phyloP scores from a whole-genome alignment of 495 filamentous ascomycete species.

The Trichoderma asperelloides region DNA sequence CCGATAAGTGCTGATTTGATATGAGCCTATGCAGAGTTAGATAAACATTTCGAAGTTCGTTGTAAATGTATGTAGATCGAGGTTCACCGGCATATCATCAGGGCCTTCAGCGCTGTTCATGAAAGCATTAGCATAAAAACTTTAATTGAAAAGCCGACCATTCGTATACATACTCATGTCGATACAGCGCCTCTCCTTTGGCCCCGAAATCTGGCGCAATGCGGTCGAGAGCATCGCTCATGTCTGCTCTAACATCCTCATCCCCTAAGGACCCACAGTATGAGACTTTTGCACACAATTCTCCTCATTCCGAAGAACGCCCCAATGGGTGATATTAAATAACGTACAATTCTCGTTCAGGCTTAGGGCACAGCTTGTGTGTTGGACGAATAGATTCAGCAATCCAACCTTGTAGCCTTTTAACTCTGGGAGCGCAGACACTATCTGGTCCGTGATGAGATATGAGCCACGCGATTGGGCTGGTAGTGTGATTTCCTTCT shows the following conservation, averaged over 20 bases:
- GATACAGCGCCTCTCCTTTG: slow-evolving; percentile 63
- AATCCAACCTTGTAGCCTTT: slow-evolving; percentile 73
- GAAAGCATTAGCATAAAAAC: neutral
- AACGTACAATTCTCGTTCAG: slow-evolving; percentile 96
- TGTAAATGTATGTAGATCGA: slow-evolving; percentile 6
- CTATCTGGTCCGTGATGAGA: slow-evolving; percentile 72
- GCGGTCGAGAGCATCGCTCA: slow-evolving; percentile 87
- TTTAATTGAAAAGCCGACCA: no score
- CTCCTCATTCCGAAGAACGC: no score
- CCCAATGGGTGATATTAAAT: no score
- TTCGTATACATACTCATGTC: slow-evolving; percentile 46
- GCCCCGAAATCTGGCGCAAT: slow-evolving; percentile 67
- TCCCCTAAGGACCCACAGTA: slow-evolving; percentile 9
- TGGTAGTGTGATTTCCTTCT: slow-evolving; percentile 73
- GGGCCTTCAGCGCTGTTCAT: slow-evolving; percentile 57
- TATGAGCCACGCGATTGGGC: slow-evolving; percentile 70
- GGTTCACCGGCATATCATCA: slow-evolving; percentile 77
- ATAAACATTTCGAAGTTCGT: neutral
- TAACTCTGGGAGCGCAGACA: slow-evolving; percentile 64
- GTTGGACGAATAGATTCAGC: slow-evolving; percentile 82
- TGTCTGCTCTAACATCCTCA: slow-evolving; percentile 55
- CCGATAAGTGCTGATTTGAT: slow-evolving; percentile 86
- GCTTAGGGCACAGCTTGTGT: slow-evolving; percentile 77
- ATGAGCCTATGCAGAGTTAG: slow-evolving; percentile 38
- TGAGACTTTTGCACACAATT: neutral